Evolutionary conservation across 1,284 basidiomycete genomes (phyloP), one percentile per base, ranked within the genome.

Genomic region (Lignosus rhinocerotis): DNA sequence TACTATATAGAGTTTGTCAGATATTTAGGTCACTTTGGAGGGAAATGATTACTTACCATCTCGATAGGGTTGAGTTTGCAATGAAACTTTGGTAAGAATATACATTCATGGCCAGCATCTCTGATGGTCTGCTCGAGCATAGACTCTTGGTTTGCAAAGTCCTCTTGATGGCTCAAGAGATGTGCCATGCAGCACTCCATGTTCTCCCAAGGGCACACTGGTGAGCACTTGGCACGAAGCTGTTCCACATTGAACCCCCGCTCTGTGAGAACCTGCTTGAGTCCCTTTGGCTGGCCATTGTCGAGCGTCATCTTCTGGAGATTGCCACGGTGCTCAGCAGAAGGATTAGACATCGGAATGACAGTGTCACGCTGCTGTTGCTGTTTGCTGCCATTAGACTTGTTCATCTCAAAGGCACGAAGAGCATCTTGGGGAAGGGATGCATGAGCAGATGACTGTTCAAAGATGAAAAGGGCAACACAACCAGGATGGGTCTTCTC

Each of bases 81-180:
- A 21, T 52, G 41, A 16, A 52, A 52, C 21, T 52, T 52, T 16
- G 42, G 51, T 2, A 52, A 41, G 17, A 52, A 52, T 2, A 44
- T 44, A 16, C 51, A 44, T 9, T 43, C 10, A 30, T 52, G 42
- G 0, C 41, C 41, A 11, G 30, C 9, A 25, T 7, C 30, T 10
- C 17, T 36, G 41, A 70, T 68, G 5, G 66, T 33, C 11, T 41
- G 36, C 38, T 73, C 65, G 21, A 73, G 52, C 56, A 72, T 64
- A 0, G 75, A 75, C 2, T 51, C 39, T 51, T 77, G 72, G 33
- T 75, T 63, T 2, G 31, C 32, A 51, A 78, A 78, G 52, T 78
- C 72, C 34, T 71, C 67, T 49, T 76, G 73, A 21, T 70, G 68
- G 69, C 71, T 73, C 71, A 59, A 74, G n/a, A 43, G 19, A 9